Evolutionary conservation across 768 basidiomycete genomes (phyloP).

Genomic region (Trametopsis cervina): DNA sequence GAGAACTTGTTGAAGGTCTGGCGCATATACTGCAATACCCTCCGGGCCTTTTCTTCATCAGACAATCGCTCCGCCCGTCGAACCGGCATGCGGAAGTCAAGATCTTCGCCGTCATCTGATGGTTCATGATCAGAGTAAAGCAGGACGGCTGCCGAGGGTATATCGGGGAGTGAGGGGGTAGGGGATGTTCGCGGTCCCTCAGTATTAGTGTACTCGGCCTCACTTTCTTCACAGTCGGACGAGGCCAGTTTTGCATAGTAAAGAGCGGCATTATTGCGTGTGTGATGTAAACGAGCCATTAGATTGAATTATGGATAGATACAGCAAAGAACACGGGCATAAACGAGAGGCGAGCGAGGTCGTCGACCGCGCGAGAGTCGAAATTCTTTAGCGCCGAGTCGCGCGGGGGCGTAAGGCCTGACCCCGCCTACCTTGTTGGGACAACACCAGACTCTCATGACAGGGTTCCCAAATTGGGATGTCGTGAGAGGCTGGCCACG

Average conservation of each 20-base stretch:
- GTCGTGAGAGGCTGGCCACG: neutral
- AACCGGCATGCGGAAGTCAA: neutral
- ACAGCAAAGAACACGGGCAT: neutral
- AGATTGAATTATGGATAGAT: neutral
- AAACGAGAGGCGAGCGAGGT: neutral
- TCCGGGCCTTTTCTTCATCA: neutral
- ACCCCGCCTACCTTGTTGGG: neutral
- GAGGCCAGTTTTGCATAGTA: too few relatives aligned
- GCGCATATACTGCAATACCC: neutral
- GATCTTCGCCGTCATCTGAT: neutral
- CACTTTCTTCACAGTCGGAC: neutral
- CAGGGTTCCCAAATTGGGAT: conserved; percentile 5
- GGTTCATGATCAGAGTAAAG: neutral
- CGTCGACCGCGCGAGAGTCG: neutral
- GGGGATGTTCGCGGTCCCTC: neutral
- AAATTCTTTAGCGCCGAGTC: neutral
- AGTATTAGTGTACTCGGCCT: neutral
- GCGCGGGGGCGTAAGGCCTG: neutral
- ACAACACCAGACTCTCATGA: conserved; percentile 1
- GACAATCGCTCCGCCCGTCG: neutral
- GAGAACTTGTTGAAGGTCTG: neutral
- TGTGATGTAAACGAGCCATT: neutral
- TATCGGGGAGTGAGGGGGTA: neutral
- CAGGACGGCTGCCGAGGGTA: neutral
- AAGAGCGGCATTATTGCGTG: neutral